Conservation (phyloP, 2,329 filamentous ascomycete genomes). For the Aureobasidium lini region DNA sequence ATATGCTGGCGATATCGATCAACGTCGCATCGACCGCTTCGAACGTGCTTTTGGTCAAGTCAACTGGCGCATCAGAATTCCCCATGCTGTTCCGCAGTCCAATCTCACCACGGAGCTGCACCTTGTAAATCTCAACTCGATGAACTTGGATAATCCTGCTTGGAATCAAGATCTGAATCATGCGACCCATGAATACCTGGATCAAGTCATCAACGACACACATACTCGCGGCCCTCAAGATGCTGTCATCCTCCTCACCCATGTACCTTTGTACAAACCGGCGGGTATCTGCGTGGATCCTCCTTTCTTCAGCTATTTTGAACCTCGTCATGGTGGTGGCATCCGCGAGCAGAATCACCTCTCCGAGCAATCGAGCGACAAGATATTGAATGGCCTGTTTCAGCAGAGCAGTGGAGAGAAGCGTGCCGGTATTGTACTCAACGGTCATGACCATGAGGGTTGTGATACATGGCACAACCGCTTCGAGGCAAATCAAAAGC, state of each 20-base stretch:
- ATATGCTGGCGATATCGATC: conserved; percentile 83
- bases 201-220: not conserved
- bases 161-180: conserved; percentile 59
- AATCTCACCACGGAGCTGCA: conserved; percentile 59
- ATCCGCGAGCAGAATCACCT: conserved; percentile 90
- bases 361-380: conserved; percentile 58
- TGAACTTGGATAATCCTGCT: conserved; percentile 86
- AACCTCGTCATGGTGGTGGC: conserved; percentile 55
- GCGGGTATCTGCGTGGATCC: conserved; percentile 75
- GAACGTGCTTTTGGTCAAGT: conserved; percentile 76
- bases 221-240: conserved; percentile 31
- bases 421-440: conserved; percentile 66
- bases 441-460: conserved; percentile 90
- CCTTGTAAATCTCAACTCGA: conserved; percentile 79
- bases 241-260: conserved; percentile 81
- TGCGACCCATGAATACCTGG: conserved; percentile 54
- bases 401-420: conserved; percentile 59
- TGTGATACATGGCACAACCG: conserved; percentile 77
- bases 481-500: not conserved
- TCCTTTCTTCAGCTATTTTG: conserved; percentile 75
- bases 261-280: conserved; percentile 82
- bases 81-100: conserved; percentile 29
- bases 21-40: conserved; percentile 69
- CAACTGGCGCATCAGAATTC: conserved; percentile 55
- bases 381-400: conserved; percentile 76